Base-by-base conservation (phyloP, 202 grass and related monocot species). In the Bolboschoenoplectus hybrid region DNA sequence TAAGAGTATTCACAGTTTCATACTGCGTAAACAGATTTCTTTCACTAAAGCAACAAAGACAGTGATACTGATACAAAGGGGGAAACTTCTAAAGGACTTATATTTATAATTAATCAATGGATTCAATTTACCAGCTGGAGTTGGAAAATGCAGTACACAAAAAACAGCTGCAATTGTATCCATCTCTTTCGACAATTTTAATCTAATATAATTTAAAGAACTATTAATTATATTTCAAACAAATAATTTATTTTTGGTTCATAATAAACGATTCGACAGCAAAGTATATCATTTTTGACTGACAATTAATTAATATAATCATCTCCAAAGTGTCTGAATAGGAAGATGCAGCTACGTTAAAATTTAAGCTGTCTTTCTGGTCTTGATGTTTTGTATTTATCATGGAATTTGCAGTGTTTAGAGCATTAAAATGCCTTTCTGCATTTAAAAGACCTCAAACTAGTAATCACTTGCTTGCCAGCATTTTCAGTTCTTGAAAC, bases 401-500 rank as follows among this genome's bases (percentile, higher is more conserved):
- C 81, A 56, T 79, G 62, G 8, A 78, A 57, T 40, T 45, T 83
- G 2, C 64, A 55, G 32, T 69, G 45, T 32, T 44, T 82, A 52
- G 3, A 26, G 4, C 73, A 53, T 75, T 35, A 10, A 75, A 26
- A 3, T 76, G 26, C 26, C 26, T 76, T 55, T 76, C 49, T 38
- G 49, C 68, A 65, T 40, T 26, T 5, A 81, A 49, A 82, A 78
- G 13, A 67, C 61, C 32, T 74, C 80, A 58, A 7, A 51, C 84
- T 88, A 88, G 85, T 74, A 89, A 68, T 84, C 87, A 82, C 66
- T 92, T 94, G 84, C 82, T 89, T 86, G 90, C 90, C 49, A 92
- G 81, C 13, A 62, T 88, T 85, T 97, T 99, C 57, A 99, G 74
- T 92, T 99, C 93, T 79, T 93, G 90, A 74, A 99, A 99, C 72